Evolutionary conservation across 345 rosid genomes (phyloP), one percentile per base, ranked within the genome.

Genomic region (Leavenworthia alabamica): DNA sequence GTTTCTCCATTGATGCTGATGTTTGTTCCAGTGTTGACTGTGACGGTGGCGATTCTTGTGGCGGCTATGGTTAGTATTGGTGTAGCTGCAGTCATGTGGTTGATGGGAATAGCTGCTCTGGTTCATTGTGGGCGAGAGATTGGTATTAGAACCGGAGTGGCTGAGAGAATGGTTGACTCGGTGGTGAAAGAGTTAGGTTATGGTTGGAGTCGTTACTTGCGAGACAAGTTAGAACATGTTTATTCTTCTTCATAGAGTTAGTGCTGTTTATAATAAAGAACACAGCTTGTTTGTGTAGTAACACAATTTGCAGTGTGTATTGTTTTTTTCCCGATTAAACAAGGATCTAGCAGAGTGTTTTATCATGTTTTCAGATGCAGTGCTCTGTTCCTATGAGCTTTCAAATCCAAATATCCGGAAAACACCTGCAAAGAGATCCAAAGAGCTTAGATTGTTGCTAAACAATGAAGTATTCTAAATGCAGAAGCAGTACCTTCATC

Each of bases 371-470:
- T 41, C 37, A n/a, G 19, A 43, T n/a, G 24, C 8, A 5, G 41
- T 44, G 26, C 15, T 55, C 51, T 55, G 71, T 52, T 43, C 41
- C 78, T 77, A 86, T 14, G 84, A 74, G 61, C 77, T 86, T 35
- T 84, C 97, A 24, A 87, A 87, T 52, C 99, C 97, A 76, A 85
- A 85, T 75, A 93, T 84, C 23, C 89, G 79, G 70, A 93, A 93
- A 44, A 85, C 87, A 78, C 98, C 95, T 91, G 89, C 79, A 78
- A 60, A 6, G 47, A 35, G 49, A 63, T 42, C 12, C 53, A 57
- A 56, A 3, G 7, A 33, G 57, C 40, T 71, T 50, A 46, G 14
- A 37, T n/a, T n/a, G n/a, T 29, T 14, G 41, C 53, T 4, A 17
- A 39, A 58, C 39, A 23, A 24, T 19, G 11, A 60, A 40, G n/a